Evolutionary conservation across 2,329 filamentous ascomycete genomes (phyloP).

Genomic region (Colletotrichum horii): DNA sequence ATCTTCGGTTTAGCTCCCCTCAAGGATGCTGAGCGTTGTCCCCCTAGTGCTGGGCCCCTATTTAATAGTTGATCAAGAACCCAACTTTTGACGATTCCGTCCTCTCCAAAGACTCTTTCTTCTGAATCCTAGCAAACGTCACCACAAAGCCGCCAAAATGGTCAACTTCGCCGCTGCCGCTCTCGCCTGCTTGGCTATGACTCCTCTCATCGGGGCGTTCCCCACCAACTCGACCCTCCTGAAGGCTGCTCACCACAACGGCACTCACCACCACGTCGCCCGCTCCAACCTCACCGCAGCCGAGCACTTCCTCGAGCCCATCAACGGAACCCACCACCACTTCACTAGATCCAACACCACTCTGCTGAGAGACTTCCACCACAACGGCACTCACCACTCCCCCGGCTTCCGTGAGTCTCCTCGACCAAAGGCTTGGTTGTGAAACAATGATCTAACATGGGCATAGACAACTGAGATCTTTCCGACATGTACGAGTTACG

Average conservation of each 20-base stretch:
- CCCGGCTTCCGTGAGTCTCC: background rate
- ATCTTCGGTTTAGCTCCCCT: background rate
- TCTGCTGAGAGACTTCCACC: background rate
- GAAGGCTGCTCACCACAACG: background rate
- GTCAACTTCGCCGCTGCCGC: background rate
- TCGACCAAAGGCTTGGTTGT: fast-evolving
- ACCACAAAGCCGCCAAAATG: background rate
- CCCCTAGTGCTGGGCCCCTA: background rate
- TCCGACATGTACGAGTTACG: background rate
- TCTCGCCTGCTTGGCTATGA: background rate
- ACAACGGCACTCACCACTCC: background rate
- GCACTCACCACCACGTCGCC: background rate
- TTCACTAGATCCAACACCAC: background rate
- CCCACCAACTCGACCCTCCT: background rate
- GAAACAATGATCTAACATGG: background rate
- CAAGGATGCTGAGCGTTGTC: background rate
- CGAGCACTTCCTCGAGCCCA: background rate
- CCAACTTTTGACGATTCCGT: background rate
- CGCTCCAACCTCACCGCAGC: background rate
- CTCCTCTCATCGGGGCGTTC: background rate
- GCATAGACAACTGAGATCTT: background rate
- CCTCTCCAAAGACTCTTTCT: background rate
- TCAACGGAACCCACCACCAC: background rate
- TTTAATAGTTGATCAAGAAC: background rate
- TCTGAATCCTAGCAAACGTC: background rate